A percentile compares a stretch with the other conserved stretches of the same genome.
Conservation (phyloP, 257 asterid species). For the Solanum chmielewskii region DNA sequence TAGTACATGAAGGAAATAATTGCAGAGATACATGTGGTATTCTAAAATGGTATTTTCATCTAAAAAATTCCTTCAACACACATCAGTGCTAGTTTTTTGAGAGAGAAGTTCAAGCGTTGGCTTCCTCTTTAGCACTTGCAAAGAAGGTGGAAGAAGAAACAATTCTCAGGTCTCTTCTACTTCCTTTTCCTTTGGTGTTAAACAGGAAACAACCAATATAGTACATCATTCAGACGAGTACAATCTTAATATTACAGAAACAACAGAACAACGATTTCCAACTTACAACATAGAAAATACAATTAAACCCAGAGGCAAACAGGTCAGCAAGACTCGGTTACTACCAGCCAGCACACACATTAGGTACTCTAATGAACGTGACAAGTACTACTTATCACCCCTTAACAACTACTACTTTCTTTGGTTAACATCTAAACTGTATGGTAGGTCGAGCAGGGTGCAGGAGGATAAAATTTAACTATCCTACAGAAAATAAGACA, state of each 20-base stretch:
- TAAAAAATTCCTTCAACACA: background rate
- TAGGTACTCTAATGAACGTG: background rate
- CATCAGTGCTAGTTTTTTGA: background rate
- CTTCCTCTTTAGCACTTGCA: background rate
- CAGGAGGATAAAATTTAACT: background rate
- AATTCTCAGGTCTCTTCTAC: background rate
- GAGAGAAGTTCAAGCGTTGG: background rate
- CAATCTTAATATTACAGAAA: background rate
- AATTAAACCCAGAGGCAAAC: background rate
- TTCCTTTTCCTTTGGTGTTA: background rate
- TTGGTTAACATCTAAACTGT: background rate
- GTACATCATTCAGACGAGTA: background rate
- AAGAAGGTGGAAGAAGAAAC: background rate
- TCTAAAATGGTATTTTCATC: background rate
- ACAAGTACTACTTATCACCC: background rate
- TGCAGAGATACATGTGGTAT: background rate
- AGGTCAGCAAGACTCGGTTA: background rate
- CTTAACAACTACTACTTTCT: background rate
- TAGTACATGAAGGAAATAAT: background rate
- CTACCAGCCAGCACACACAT: background rate
- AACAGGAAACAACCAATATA: background rate
- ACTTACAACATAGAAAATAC: background rate
- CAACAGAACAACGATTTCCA: background rate
- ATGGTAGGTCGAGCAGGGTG: background rate
- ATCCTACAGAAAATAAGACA: slow-evolving; percentile 56